A percentile compares a stretch with the other conserved stretches of the same genome.
Conservation (phyloP, 2,329 filamentous ascomycete genomes). For the Paecilomyces sp. region DNA sequence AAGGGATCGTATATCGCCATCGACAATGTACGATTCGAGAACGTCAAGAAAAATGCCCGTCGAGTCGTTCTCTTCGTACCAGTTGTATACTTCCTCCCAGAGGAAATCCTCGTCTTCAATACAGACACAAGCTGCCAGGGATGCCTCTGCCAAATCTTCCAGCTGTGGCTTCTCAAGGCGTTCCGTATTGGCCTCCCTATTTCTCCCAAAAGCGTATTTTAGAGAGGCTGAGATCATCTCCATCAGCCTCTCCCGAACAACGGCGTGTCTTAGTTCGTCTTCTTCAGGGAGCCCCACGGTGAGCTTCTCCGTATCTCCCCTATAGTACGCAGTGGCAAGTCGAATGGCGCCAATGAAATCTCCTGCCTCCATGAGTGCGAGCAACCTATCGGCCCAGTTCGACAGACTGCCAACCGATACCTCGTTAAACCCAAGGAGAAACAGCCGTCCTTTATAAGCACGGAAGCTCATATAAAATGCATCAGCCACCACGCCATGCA, state of each 20-base stretch:
- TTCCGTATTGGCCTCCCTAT: slow-evolving; percentile 38
- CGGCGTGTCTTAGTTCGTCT: slow-evolving; percentile 61
- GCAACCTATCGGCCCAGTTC: slow-evolving; percentile 91
- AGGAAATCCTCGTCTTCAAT: slow-evolving; percentile 75
- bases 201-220: slow-evolving; percentile 74
- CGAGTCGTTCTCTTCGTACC: slow-evolving; percentile 70
- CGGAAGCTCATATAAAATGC: slow-evolving; percentile 98
- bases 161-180: slow-evolving; percentile 57
- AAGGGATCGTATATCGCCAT: slow-evolving; percentile 64
- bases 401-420: slow-evolving; percentile 84
- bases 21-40: slow-evolving; percentile 80
- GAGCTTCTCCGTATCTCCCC: slow-evolving; percentile 83
- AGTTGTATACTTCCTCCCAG: slow-evolving; percentile 84
- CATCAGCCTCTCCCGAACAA: slow-evolving; percentile 81
- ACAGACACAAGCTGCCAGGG: slow-evolving; percentile 73
- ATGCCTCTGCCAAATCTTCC: slow-evolving; percentile 71
- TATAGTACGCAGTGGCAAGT: slow-evolving; percentile 86
- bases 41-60: slow-evolving; percentile 78
- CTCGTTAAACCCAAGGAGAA: slow-evolving; percentile 89
- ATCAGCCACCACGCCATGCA: slow-evolving; percentile 95
- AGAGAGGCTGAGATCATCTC: slow-evolving; percentile 92
- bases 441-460: slow-evolving; percentile 87
- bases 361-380: slow-evolving; percentile 93
- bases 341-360: slow-evolving; percentile 89
- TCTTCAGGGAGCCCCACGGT: slow-evolving; percentile 92